Base-by-base conservation (phyloP, 2,329 filamentous ascomycete genomes). In the Aspergillus proliferans region DNA sequence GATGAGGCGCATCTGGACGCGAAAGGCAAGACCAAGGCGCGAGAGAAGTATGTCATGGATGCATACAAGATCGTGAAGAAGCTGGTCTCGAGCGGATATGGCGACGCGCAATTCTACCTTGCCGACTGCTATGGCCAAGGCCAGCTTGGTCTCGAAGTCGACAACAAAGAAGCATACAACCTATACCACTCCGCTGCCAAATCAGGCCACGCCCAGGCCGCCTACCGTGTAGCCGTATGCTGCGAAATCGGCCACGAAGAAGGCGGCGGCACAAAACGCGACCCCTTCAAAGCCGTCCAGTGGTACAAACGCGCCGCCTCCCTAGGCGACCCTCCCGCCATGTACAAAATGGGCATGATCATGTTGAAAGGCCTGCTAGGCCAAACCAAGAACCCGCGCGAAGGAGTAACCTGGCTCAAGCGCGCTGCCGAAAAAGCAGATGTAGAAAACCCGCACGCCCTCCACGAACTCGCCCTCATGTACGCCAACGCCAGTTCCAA, bases 331-430 rank as follows among this genome's bases (percentile, higher is more conserved):
- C 86, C 87, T 1, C 87, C 92, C 0, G 93, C 91, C 26, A 95
- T 97, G 89, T 98, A 96, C 75, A 98, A 98, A 71, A 84, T 97
- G 71, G 93, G 93, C 50, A 95, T 96, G 85, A 95, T 98, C 57
- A 75, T 88, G 53, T 80, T 97, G 47, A 97, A 97, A 69, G 93
- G 92, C 9, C 77, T 97, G 24, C 79, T 98, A n/a, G 91, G 91
- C 3, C 91, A 97, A 65, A 80, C 78, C 21, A 83, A 78, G 63
- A 95, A 94, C 63, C 81, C 88, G 2, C 81, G 86, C 40, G 93
- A 97, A 71, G 91, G 90, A 15, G 81, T 96, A 21, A 84, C 83
- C 19, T 97, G 93, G 91, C 78, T 98, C 47, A 95, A 95, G 73
- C 83, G 91, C 41, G 93, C 93, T 2, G 91, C 91, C 0, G 91